Conservation (phyloP, 2,329 filamentous ascomycete species). For the Massarina eburnea region DNA sequence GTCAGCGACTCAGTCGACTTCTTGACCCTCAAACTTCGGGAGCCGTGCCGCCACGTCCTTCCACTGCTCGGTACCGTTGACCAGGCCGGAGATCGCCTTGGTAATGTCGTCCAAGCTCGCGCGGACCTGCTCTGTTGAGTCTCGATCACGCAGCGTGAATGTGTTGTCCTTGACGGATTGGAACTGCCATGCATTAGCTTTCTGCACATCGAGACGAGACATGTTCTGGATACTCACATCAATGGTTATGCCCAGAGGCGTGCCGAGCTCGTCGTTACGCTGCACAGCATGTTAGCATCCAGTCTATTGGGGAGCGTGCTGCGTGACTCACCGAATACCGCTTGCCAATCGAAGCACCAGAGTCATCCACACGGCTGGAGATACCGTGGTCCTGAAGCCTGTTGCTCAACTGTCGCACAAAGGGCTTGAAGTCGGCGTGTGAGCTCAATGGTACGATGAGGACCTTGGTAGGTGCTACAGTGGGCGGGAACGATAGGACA, state of each 20-base stretch:
- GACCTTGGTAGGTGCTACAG: constrained; percentile 91
- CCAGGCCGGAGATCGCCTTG: constrained; percentile 66
- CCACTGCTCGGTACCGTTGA: constrained; percentile 66
- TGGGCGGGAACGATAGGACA: constrained; percentile 72
- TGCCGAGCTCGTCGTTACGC: constrained; percentile 94
- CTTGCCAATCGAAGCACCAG: constrained; percentile 89
- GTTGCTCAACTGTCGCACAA: constrained; percentile 70
- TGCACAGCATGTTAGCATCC: constrained; percentile 22
- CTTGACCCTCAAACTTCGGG: constrained; percentile 70
- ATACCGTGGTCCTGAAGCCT: constrained; percentile 76
- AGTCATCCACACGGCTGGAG: constrained; percentile 86
- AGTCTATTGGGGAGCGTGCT: background rate
- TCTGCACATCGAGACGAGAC: background rate
- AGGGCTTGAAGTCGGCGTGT: constrained; percentile 78
- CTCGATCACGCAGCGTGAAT: constrained; percentile 82
- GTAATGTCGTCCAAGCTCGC: constrained; percentile 79
- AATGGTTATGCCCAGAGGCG: constrained; percentile 88
- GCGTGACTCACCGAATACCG: constrained; percentile 59
- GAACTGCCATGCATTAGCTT: constrained; percentile 54
- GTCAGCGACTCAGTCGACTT: constrained; percentile 40
- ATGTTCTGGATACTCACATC: constrained; percentile 55
- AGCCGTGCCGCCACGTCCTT: constrained; percentile 73
- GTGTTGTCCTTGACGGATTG: constrained; percentile 87
- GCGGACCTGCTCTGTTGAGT: constrained; percentile 88
- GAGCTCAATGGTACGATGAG: constrained; percentile 86